These are phyloP conservation scores for Xylaria sp. DNA, from an alignment of 2,329 filamentous ascomycete genomes.

Conservation along the genomic window DNA sequence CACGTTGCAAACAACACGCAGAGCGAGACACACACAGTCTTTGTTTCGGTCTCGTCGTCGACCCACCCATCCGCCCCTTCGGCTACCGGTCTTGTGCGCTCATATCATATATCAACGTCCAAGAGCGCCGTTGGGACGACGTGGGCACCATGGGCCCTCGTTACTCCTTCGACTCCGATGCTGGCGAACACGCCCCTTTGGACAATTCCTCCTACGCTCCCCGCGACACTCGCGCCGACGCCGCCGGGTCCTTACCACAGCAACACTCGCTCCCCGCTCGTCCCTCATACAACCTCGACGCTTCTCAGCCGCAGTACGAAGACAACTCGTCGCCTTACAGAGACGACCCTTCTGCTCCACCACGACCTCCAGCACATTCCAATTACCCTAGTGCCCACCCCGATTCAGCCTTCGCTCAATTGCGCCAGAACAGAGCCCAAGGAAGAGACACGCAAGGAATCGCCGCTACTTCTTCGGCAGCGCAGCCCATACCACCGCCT, in stretches of 20 bases:
- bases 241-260: slow-evolving; percentile 29
- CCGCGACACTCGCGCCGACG: slow-evolving; percentile 14
- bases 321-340: slow-evolving; percentile 39
- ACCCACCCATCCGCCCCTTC: slow-evolving; percentile 22
- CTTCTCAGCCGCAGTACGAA: slow-evolving; percentile 38
- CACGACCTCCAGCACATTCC: slow-evolving; percentile 32
- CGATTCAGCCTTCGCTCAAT: slow-evolving; percentile 51
- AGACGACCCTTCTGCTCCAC: slow-evolving; percentile 37
- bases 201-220: slow-evolving; percentile 39
- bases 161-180: slow-evolving; percentile 47
- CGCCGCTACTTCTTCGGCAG: slow-evolving; percentile 38
- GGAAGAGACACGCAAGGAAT: slow-evolving; percentile 42
- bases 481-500: slow-evolving; percentile 46
- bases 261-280: slow-evolving; percentile 3
- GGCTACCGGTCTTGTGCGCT: not conserved
- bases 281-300: slow-evolving; percentile 19
- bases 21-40: not conserved
- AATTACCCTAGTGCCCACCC: slow-evolving; percentile 46
- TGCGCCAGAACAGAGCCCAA: slow-evolving; percentile 51
- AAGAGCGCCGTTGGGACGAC: slow-evolving; percentile 17
- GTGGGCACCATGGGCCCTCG: slow-evolving; percentile 46
- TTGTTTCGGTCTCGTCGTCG: slow-evolving; percentile 29
- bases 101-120: slow-evolving; percentile 27
- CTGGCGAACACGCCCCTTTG: slow-evolving; percentile 46
- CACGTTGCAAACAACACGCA: not conserved